Conservation (phyloP, 2,329 filamentous ascomycete genomes). For the Hymenoscyphus linearis region DNA sequence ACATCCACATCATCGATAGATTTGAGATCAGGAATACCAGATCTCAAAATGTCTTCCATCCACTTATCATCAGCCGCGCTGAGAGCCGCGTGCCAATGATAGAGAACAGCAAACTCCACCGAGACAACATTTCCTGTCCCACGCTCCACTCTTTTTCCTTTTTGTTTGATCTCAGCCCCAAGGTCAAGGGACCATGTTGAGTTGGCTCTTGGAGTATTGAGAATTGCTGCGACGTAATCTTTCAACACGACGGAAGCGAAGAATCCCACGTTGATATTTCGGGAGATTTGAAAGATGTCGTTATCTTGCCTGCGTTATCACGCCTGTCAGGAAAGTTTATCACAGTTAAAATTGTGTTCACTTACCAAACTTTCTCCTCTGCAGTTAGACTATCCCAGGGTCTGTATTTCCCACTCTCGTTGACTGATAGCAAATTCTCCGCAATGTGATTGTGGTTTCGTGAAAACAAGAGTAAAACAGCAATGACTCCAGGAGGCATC, state of each 20-base stretch:
- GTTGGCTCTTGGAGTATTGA: conserved; percentile 32
- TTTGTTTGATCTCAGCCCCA: conserved; percentile 40
- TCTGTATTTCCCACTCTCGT: conserved; percentile 40
- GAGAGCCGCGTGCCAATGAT: conserved; percentile 43
- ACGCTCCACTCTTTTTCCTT: conserved; percentile 36
- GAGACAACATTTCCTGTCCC: conserved; percentile 41
- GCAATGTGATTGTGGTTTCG: conserved; percentile 42
- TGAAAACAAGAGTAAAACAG: conserved; percentile 39
- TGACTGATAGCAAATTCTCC: conserved; percentile 36
- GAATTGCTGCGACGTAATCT: conserved; percentile 37
- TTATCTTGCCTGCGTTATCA: conserved; percentile 38
- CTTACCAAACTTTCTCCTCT: conserved; percentile 36
- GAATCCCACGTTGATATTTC: conserved; percentile 44
- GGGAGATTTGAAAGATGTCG: conserved; percentile 41
- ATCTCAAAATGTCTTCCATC: conserved; percentile 39
- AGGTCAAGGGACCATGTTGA: conserved; percentile 42
- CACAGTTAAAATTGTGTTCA: neutral
- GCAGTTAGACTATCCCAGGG: conserved; percentile 36
- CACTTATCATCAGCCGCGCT: conserved; percentile 40
- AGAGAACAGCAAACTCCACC: conserved; percentile 42
- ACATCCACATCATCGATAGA: conserved; percentile 39
- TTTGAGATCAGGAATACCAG: conserved; percentile 34
- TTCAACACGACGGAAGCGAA: conserved; percentile 41
- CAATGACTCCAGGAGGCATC: conserved; percentile 42
- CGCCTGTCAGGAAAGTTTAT: neutral